These are phyloP conservation scores for Arabis alpina DNA, from an alignment of 345 rosid genomes.

Conservation along the genomic window DNA sequence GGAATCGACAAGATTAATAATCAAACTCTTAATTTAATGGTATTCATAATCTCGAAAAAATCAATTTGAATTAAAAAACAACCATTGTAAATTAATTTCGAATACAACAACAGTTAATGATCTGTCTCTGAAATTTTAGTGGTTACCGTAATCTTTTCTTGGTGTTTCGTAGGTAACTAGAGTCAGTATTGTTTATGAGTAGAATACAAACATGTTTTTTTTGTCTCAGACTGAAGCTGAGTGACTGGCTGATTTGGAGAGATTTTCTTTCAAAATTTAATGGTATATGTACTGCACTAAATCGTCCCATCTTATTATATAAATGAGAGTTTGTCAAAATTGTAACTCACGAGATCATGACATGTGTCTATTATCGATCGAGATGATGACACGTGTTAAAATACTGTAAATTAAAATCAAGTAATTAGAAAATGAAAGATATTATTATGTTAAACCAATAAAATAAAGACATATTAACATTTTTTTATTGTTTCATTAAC, in stretches of 20 bases:
- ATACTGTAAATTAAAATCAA: too few species aligned
- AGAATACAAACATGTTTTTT: slow-evolving; percentile 1
- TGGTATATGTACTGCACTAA: neutral
- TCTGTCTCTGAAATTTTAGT: slow-evolving; percentile 1
- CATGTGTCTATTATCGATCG: too few species aligned
- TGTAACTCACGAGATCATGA: too few species aligned
- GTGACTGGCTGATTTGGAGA: neutral
- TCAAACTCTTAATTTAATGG: neutral
- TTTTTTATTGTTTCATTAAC: too few species aligned
- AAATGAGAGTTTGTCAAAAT: too few species aligned
- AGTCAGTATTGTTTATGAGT: neutral
- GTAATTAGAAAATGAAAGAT: too few species aligned
- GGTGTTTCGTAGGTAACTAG: slow-evolving; percentile 5
- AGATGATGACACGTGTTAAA: too few species aligned
- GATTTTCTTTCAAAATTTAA: neutral
- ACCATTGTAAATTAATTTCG: neutral
- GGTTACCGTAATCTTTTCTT: neutral
- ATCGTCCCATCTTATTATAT: slow-evolving; percentile 6
- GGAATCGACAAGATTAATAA: neutral
- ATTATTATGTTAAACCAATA: too few species aligned
- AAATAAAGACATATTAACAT: too few species aligned
- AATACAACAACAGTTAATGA: slow-evolving; percentile 28
- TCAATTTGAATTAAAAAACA: neutral
- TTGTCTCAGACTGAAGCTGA: neutral
- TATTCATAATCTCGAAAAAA: slow-evolving; percentile 9